Conservation (phyloP, 768 basidiomycete species). For the Collybiopsis luxurians region DNA sequence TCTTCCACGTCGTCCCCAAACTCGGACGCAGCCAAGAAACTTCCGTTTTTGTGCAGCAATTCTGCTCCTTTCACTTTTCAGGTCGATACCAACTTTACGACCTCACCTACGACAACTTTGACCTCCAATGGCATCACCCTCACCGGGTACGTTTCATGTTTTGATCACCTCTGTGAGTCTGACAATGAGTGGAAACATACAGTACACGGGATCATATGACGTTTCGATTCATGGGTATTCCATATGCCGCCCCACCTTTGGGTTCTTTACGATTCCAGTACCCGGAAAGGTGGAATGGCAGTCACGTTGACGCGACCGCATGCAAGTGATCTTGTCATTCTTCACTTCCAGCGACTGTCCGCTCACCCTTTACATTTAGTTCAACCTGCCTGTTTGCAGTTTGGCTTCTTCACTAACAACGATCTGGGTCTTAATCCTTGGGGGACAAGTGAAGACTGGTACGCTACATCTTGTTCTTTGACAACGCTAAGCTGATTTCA, state of each 20-base stretch:
- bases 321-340: constrained; percentile 21
- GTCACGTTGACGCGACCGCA: constrained; percentile 24
- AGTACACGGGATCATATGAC: constrained; percentile 38
- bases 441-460: constrained; percentile 20
- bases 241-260: constrained; percentile 32
- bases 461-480: not conserved
- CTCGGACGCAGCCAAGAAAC: not conserved
- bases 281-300: constrained; percentile 25
- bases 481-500: too few relatives aligned
- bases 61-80: constrained; percentile 15
- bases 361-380: constrained; percentile 1
- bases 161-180: not conserved
- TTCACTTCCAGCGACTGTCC: not conserved
- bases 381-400: constrained; percentile 17
- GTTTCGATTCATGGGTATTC: constrained; percentile 42
- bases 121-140: constrained; percentile 10
- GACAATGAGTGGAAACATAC: not conserved
- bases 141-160: constrained; percentile 8
- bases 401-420: constrained; percentile 12
- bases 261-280: constrained; percentile 31
- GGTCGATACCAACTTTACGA: constrained; percentile 15
- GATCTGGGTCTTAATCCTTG: constrained; percentile 16
- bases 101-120: constrained; percentile 10
- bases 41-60: constrained; percentile 16
- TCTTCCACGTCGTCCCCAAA: not conserved